Conservation (phyloP, 257 asterid species). For the Henckelia pumila region DNA sequence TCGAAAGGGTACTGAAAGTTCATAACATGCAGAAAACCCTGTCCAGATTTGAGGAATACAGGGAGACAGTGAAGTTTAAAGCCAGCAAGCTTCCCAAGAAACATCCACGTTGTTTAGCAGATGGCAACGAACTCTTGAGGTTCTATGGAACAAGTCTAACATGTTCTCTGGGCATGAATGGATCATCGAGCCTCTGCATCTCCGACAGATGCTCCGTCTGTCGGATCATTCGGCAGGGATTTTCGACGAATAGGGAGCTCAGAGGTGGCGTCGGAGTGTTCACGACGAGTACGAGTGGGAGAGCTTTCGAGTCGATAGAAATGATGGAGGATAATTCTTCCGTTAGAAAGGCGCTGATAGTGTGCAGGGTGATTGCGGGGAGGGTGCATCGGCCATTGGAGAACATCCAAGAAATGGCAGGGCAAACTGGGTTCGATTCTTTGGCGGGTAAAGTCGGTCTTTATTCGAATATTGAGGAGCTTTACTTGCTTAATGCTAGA, state of each 20-base stretch:
- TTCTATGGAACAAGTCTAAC: slow-evolving; percentile 69
- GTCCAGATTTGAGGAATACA: slow-evolving; percentile 69
- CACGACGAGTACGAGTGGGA: slow-evolving; percentile 79
- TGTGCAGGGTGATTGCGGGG: slow-evolving; percentile 91
- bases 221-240: slow-evolving; percentile 62
- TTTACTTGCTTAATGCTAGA: slow-evolving; percentile 76
- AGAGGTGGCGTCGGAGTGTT: slow-evolving; percentile 70
- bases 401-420: slow-evolving; percentile 61
- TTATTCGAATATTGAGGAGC: slow-evolving; percentile 89
- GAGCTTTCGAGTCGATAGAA: slow-evolving; percentile 69
- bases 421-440: slow-evolving; percentile 77
- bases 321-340: slow-evolving; percentile 29
- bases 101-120: slow-evolving; percentile 90
- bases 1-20: slow-evolving; percentile 68
- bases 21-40: slow-evolving; percentile 73
- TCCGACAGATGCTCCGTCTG: slow-evolving; percentile 77
- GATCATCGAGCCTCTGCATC: slow-evolving; percentile 61
- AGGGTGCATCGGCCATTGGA: slow-evolving; percentile 88
- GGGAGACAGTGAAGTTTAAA: slow-evolving; percentile 67
- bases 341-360: slow-evolving; percentile 62
- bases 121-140: slow-evolving; percentile 81
- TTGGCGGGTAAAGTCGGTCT: slow-evolving; percentile 90
- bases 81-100: slow-evolving; percentile 77
- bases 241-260: slow-evolving; percentile 54
- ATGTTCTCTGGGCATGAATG: slow-evolving; percentile 73